Base-by-base conservation (phyloP, 2,329 filamentous ascomycete species). In the Coniochaeta sp. region DNA sequence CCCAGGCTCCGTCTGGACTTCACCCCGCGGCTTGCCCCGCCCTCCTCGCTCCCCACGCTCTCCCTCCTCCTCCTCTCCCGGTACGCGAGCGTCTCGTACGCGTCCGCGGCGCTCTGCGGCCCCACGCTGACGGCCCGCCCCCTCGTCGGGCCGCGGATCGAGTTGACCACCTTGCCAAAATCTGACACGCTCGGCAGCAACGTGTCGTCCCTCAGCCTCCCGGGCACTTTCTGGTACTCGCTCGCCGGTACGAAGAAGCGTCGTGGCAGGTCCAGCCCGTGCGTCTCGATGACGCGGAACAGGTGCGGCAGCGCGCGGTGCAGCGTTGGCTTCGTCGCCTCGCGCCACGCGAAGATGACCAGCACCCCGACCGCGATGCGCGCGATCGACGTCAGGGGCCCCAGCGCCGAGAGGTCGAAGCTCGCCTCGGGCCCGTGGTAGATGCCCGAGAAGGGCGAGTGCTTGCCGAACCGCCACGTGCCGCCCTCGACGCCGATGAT, bases 81-180 rank as follows among this genome's bases (percentile, higher is more conserved):
- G 70, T 96, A 96, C 6, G 93, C 95, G 56, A 99, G 80, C 22
- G 92, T 91, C 77, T 99, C 95, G 75, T 97, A 96, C 26, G 92
- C 95, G 75, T 99, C 95, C 1, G 95, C 95, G 62, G 93, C 93
- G 54, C 93, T 97, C 75, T 98, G 95, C 1, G 95, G 95, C 0
- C 95, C 95, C 58, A 98, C 84, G 6, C 92, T 96, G 36, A 98
- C 86, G 34, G 92, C 89, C 58, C 95, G 85, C 62, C 88, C 88
- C 61, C 91, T 81, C 16, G 82, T 83, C 0, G 91, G 90, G 66
- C 93, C 87, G 26, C 91, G 86, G 54, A 98, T 90, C 47, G 87
- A 91, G 62, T 87, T 89, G 26, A 97, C 81, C 70, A 97, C 86
- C 34, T 85, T 83, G 3, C 93, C 91, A 24, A 98, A 84, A 63